Percentiles rank a stretch among this genome's conserved stretches.
Conservation (phyloP, 2,329 filamentous ascomycete genomes). For the Coniochaeta ligniaria region DNA sequence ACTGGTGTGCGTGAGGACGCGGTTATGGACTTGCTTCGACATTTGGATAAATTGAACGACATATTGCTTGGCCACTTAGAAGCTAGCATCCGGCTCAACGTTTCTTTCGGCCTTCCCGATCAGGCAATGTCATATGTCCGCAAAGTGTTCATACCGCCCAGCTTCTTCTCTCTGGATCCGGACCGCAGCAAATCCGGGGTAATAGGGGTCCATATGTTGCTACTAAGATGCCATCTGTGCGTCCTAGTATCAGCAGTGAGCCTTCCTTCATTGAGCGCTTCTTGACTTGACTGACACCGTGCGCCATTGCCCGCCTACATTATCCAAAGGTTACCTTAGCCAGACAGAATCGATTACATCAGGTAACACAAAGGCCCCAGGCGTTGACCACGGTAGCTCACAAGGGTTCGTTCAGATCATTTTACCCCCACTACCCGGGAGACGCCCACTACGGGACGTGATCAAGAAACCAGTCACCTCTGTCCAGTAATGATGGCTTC, state of each 20-base stretch:
- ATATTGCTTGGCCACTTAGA: conserved; percentile 3
- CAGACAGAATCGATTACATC: too few relatives aligned
- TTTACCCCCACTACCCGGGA: too few relatives aligned
- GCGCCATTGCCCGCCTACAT: too few relatives aligned
- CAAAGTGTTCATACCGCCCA: neutral
- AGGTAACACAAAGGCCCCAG: too few relatives aligned
- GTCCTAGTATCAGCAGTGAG: neutral
- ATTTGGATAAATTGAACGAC: conserved; percentile 12
- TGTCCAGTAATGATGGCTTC: too few relatives aligned
- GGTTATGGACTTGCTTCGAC: neutral
- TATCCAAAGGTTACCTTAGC: too few relatives aligned
- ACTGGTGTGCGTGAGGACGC: neutral
- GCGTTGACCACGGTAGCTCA: too few relatives aligned
- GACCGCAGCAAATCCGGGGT: neutral
- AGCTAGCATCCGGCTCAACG: neutral
- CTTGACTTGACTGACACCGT: too few relatives aligned
- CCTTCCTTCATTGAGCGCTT: neutral
- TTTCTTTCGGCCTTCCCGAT: neutral
- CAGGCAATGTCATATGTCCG: neutral
- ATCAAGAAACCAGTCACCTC: too few relatives aligned
- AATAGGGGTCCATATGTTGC: neutral
- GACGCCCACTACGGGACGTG: too few relatives aligned
- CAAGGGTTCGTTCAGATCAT: too few relatives aligned
- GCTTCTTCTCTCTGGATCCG: neutral
- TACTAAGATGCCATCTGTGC: neutral